Evolutionary conservation across 1,139 yeast genomes (phyloP).

Genomic region (Debaryomyces udenii): DNA sequence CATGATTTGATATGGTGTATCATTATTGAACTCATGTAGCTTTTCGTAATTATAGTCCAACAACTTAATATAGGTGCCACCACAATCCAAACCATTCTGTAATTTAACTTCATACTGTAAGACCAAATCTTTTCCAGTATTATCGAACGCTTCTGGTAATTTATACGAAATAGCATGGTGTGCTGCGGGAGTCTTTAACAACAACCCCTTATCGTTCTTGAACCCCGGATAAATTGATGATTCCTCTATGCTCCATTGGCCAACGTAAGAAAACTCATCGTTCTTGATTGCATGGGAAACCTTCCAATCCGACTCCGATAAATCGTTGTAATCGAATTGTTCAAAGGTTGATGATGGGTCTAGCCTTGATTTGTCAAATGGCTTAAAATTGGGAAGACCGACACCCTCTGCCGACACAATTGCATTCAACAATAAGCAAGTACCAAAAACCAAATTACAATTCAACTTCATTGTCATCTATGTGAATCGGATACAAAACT

Average conservation of each 20-base stretch:
- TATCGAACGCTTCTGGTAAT: constrained; percentile 56
- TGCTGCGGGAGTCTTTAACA: constrained; percentile 72
- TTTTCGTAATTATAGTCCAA: constrained; percentile 41
- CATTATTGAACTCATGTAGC: constrained; percentile 49
- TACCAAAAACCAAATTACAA: constrained; percentile 1
- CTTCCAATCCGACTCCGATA: constrained; percentile 59
- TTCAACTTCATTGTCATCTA: constrained; percentile 5
- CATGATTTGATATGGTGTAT: constrained; percentile 80
- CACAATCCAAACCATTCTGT: constrained; percentile 77
- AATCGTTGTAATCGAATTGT: constrained; percentile 55
- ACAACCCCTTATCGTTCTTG: constrained; percentile 69
- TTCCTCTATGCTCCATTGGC: constrained; percentile 74
- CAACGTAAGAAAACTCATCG: constrained; percentile 60
- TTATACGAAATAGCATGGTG: constrained; percentile 75
- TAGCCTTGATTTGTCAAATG: constrained; percentile 34
- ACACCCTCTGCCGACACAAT: background rate
- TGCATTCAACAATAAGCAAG: background rate
- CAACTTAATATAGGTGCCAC: constrained; percentile 86
- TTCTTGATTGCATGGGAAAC: constrained; percentile 61
- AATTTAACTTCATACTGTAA: constrained; percentile 86
- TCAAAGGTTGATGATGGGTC: constrained; percentile 59
- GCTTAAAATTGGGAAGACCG: constrained; percentile 22
- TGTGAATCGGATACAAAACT: background rate
- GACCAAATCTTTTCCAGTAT: constrained; percentile 67
- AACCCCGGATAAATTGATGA: constrained; percentile 56